phyloP scores from a whole-genome alignment of 2,329 filamentous ascomycete species.

The Knufia petricola region DNA sequence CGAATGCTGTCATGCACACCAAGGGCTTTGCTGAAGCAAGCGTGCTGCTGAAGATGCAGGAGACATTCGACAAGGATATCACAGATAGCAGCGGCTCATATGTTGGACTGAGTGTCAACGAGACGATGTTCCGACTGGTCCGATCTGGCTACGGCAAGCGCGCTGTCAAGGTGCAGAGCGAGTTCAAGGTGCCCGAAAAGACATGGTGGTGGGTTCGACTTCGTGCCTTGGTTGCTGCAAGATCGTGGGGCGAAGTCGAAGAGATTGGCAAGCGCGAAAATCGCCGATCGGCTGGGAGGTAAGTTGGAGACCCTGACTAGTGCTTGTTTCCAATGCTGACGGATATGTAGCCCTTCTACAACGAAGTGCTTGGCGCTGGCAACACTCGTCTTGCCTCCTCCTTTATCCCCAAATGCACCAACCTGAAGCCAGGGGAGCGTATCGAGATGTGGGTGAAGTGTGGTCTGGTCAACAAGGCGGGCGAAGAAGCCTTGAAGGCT shows the following conservation, averaged over 20 bases:
- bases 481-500: conserved; percentile 76
- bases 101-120: conserved; percentile 75
- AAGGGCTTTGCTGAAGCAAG: conserved; percentile 69
- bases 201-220: conserved; percentile 80
- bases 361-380: conserved; percentile 75
- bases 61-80: conserved; percentile 75
- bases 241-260: conserved; percentile 88
- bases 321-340: conserved; percentile 10
- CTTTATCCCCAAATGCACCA: conserved; percentile 82
- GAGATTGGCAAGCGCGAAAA: conserved; percentile 67
- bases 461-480: conserved; percentile 77
- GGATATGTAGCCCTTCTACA: conserved; percentile 69
- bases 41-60: conserved; percentile 73
- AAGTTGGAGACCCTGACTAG: conserved; percentile 32
- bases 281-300: conserved; percentile 96
- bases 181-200: conserved; percentile 89
- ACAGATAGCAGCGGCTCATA: conserved; percentile 54
- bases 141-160: conserved; percentile 71
- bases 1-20: conserved; percentile 54
- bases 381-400: conserved; percentile 75
- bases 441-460: conserved; percentile 96
- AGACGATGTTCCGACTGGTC: conserved; percentile 84
- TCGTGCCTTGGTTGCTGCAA: conserved; percentile 75
- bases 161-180: conserved; percentile 76
- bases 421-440: conserved; percentile 56